Percentiles rank a stretch among this genome's conserved stretches.
Evolutionary conservation across 2,329 filamentous ascomycete genomes (phyloP).

Genomic region (Fusarium algeriense): DNA sequence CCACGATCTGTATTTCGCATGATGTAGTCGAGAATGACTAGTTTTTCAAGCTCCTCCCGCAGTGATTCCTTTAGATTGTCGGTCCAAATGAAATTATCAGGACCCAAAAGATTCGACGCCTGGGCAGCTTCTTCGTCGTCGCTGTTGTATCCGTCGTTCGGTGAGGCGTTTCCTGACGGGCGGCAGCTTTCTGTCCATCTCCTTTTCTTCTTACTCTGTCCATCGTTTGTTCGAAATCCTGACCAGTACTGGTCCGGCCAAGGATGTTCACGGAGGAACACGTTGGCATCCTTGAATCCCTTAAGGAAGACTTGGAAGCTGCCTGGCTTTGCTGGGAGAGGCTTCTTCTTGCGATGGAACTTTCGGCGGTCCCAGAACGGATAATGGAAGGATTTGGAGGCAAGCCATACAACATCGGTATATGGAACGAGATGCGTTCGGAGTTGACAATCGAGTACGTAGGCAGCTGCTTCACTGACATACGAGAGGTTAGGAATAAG

Average conservation of each 20-base stretch:
- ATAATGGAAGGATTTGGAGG: constrained; percentile 97
- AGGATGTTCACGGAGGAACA: constrained; percentile 93
- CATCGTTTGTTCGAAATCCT: constrained; percentile 76
- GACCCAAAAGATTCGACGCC: constrained; percentile 65
- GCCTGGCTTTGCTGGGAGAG: constrained; percentile 88
- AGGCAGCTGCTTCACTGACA: constrained; percentile 96
- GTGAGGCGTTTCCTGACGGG: constrained; percentile 64
- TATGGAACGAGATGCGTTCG: constrained; percentile 95
- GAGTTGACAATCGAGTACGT: constrained; percentile 90
- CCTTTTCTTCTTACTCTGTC: constrained; percentile 70
- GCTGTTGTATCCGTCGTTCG: constrained; percentile 74
- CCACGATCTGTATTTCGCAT: constrained; percentile 99
- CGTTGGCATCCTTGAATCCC: constrained; percentile 95
- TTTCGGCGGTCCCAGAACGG: constrained; percentile 96
- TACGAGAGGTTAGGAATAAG: constrained; percentile 98
- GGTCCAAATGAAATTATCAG: constrained; percentile 83
- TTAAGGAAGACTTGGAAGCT: constrained; percentile 98
- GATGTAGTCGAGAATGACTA: constrained; percentile 98
- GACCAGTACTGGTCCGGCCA: constrained; percentile 91
- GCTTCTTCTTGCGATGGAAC: constrained; percentile 87
- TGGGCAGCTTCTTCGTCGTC: constrained; percentile 65
- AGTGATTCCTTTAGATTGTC: constrained; percentile 90
- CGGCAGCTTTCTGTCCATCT: constrained; percentile 85
- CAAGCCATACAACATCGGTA: constrained; percentile 92
- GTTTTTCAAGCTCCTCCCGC: constrained; percentile 93